These are phyloP conservation scores for Vitellaria paradoxa DNA, from an alignment of 179 eudicot genomes.

Conservation along the genomic window DNA sequence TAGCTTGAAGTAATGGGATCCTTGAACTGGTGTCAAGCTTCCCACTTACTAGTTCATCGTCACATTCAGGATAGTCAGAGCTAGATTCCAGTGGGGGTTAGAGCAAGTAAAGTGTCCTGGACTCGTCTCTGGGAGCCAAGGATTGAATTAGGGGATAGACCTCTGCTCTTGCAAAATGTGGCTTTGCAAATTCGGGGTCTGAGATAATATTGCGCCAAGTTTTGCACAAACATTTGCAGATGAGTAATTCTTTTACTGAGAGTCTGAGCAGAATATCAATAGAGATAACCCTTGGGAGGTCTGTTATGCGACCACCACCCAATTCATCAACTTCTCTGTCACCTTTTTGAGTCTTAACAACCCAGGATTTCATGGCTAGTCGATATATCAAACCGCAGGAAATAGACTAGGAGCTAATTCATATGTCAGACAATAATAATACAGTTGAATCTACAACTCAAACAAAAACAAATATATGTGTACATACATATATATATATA, in stretches of 20 bases:
- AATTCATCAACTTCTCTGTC: background rate
- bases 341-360: background rate
- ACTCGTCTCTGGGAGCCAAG: background rate
- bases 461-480: no score
- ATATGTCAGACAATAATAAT: no score
- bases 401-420: no score
- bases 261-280: no score
- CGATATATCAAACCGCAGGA: no score
- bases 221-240: slow-evolving; percentile 14
- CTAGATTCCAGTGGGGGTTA: background rate
- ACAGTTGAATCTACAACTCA: no score
- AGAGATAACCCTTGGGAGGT: background rate
- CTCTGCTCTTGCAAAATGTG: background rate
- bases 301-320: background rate
- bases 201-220: background rate
- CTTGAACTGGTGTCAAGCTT: slow-evolving; percentile 6
- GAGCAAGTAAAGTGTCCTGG: slow-evolving; percentile 9
- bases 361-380: background rate
- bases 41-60: background rate
- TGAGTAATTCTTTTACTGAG: background rate
- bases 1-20: background rate
- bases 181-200: slow-evolving; percentile 8
- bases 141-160: background rate
- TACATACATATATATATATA: no score
- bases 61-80: background rate